Percentiles rank a stretch among this genome's conserved stretches.
These are phyloP conservation scores for Halophytophthora batemanensis DNA, from an alignment of 352 stramenopile species.

Conservation along the genomic window DNA sequence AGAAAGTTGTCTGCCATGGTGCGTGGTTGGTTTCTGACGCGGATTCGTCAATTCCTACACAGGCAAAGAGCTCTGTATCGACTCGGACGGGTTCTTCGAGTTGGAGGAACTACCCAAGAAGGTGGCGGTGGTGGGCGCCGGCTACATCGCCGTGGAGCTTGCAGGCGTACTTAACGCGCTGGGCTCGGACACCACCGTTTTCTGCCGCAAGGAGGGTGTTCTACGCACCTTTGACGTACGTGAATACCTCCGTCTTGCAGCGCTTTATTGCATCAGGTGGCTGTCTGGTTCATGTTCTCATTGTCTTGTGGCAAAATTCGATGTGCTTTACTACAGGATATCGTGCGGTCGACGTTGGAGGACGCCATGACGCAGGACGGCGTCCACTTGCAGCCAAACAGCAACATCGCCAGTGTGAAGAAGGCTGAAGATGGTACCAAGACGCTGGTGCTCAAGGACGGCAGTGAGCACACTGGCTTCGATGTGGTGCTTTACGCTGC, in stretches of 20 bases:
- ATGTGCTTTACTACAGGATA: constrained; percentile 20
- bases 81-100: constrained; percentile 97
- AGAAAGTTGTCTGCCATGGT: not conserved
- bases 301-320: constrained; percentile 1
- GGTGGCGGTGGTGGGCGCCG: constrained; percentile 95
- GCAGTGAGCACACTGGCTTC: constrained; percentile 36
- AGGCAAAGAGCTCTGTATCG: constrained; percentile 92
- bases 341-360: constrained; percentile 50
- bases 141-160: constrained; percentile 98
- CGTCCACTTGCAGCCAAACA: constrained; percentile 45
- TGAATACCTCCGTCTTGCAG: no score
- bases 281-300: not conserved
- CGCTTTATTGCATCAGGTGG: no score
- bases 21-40: constrained; percentile 1
- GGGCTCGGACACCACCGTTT: constrained; percentile 88
- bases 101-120: constrained; percentile 91
- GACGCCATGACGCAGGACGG: constrained; percentile 58
- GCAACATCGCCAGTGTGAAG: constrained; percentile 38
- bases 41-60: not conserved
- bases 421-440: constrained; percentile 45
- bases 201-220: constrained; percentile 84
- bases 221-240: constrained; percentile 87
- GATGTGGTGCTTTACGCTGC: constrained; percentile 90
- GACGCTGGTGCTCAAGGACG: constrained; percentile 48
- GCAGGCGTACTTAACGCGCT: constrained; percentile 94